Conservation (phyloP, 768 basidiomycete species). For the Suillus subluteus region DNA sequence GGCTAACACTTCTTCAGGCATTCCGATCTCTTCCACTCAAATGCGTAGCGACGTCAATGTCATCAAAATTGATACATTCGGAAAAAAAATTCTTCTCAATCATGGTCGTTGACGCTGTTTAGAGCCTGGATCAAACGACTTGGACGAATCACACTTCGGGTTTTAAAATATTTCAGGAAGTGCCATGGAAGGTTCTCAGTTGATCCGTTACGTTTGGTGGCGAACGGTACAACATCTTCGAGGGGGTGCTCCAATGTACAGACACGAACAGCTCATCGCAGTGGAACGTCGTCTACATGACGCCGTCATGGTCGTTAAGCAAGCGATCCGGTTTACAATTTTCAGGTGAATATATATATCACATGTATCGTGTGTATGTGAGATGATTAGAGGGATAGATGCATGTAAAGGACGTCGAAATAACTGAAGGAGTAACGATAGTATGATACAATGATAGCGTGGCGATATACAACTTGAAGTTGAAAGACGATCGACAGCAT, state of each 20-base stretch:
- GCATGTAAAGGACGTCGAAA: neutral
- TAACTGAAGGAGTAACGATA: neutral
- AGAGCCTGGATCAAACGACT: constrained; percentile 87
- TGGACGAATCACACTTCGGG: constrained; percentile 95
- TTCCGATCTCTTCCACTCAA: constrained; percentile 95
- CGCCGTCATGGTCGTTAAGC: constrained; percentile 99
- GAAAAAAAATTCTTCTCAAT: constrained; percentile 99
- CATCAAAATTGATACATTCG: constrained; percentile 97
- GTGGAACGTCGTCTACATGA: constrained; percentile 97
- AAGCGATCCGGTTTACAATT: constrained; percentile 62
- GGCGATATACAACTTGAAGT: constrained; percentile 2
- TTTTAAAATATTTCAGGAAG: constrained; percentile 98
- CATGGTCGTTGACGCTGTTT: constrained; percentile 98
- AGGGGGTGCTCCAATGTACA: constrained; percentile 89
- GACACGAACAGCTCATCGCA: constrained; percentile 99
- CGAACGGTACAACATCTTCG: constrained; percentile 94
- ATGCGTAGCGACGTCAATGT: constrained; percentile 99
- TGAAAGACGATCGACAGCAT: neutral
- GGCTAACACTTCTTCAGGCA: constrained; percentile 50
- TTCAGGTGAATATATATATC: no score
- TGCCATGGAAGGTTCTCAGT: constrained; percentile 93
- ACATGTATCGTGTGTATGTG: neutral
- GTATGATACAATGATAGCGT: neutral
- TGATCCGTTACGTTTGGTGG: constrained; percentile 91
- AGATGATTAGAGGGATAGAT: neutral